Evolutionary conservation across 805 yeast species (phyloP).

Genomic region (Candida patagonica): DNA sequence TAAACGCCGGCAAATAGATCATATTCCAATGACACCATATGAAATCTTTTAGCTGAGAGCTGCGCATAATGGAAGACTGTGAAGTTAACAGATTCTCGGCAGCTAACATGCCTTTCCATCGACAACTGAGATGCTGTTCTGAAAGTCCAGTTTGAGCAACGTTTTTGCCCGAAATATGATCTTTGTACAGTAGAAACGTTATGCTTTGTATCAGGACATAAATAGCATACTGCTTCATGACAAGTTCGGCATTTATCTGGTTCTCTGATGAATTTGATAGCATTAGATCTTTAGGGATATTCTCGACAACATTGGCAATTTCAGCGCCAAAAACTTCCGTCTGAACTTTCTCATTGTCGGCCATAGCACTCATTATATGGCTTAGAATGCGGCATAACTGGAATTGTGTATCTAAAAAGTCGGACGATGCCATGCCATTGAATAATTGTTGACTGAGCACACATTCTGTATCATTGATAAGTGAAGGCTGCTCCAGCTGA

Average conservation of each 20-base stretch:
- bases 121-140: not conserved
- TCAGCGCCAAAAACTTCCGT: not conserved
- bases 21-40: slow-evolving; percentile 6
- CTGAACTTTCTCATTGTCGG: not conserved
- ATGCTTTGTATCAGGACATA: not conserved
- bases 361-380: too few species aligned
- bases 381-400: too few species aligned
- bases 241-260: not conserved
- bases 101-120: not conserved
- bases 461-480: slow-evolving; percentile 3
- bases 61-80: not conserved
- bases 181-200: slow-evolving; percentile 1
- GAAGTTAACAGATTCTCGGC: not conserved
- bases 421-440: too few species aligned
- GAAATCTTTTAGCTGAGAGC: not conserved
- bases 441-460: too few species aligned
- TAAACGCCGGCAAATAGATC: slow-evolving; percentile 5
- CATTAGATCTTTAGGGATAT: not conserved
- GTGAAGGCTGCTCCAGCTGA: slow-evolving; percentile 4
- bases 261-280: not conserved
- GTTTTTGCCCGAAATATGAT: not conserved
- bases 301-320: not conserved
- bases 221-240: slow-evolving; percentile 3
- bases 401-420: too few species aligned
- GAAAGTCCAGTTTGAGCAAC: not conserved